Conservation (phyloP, 2,329 filamentous ascomycete genomes). For the Pseudocercospora vitis region DNA sequence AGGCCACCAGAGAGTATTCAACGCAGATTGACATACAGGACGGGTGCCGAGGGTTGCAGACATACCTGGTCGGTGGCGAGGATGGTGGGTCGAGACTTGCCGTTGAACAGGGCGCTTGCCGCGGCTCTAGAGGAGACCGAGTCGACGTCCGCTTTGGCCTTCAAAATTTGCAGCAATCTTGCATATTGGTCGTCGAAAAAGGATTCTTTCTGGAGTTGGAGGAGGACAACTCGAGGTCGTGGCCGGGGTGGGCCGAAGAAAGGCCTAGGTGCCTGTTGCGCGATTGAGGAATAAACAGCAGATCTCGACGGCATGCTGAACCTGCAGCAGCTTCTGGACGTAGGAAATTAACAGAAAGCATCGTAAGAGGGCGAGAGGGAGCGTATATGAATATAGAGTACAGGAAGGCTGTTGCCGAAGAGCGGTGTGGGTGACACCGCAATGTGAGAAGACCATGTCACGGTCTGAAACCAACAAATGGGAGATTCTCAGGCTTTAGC, state of each 20-base stretch:
- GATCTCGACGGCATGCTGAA: conserved; percentile 20
- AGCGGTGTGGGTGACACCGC: conserved; percentile 23
- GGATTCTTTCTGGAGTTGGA: conserved; percentile 25
- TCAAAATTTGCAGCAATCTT: conserved; percentile 13
- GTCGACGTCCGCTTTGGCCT: conserved; percentile 19
- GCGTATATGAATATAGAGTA: conserved; percentile 6
- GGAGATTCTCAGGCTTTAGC: conserved; percentile 3
- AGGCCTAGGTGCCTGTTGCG: conserved; percentile 14
- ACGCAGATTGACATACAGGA: too few relatives aligned
- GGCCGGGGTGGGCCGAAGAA: conserved; percentile 18
- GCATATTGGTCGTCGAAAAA: conserved; percentile 24
- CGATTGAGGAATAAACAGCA: conserved; percentile 16
- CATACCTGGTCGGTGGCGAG: conserved; percentile 20
- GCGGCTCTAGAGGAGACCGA: conserved; percentile 17
- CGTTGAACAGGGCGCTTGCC: conserved; percentile 15
- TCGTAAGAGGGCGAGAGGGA: not conserved
- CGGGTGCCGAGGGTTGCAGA: not conserved
- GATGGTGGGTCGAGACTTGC: conserved; percentile 13
- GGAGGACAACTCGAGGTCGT: conserved; percentile 19
- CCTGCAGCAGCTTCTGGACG: conserved; percentile 7
- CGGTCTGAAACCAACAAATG: conserved; percentile 13
- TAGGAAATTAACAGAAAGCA: conserved; percentile 6
- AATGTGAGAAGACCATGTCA: conserved; percentile 16
- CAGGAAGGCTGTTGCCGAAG: conserved; percentile 10
- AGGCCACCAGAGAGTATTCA: not conserved